Percentiles rank a stretch among this genome's conserved stretches.
Evolutionary conservation across 2,329 filamentous ascomycete genomes (phyloP).

Genomic region (Trichoderma sp.): DNA sequence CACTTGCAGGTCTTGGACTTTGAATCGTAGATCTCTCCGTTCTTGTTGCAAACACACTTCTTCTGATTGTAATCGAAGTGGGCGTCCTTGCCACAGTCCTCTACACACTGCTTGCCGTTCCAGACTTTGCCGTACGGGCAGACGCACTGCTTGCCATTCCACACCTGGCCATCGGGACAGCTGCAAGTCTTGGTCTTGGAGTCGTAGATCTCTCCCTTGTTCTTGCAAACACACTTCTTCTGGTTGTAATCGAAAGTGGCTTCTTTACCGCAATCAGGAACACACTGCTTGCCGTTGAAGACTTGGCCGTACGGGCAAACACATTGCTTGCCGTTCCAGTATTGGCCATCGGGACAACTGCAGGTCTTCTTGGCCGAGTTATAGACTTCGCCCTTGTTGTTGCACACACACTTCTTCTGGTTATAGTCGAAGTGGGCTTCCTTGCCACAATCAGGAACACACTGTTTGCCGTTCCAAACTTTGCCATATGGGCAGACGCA

Average conservation of each 20-base stretch:
- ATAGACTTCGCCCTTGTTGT: conserved; percentile 12
- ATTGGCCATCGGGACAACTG: conserved; percentile 11
- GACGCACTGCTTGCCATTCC: conserved; percentile 1
- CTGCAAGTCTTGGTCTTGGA: conserved; percentile 3
- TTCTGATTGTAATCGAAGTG: not conserved
- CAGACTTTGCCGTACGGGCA: conserved; percentile 11
- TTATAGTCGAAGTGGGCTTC: conserved; percentile 7
- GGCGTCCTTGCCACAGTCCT: conserved; percentile 20
- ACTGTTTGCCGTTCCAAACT: conserved; percentile 6
- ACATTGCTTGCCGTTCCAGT: conserved; percentile 6
- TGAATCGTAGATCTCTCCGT: conserved; percentile 5
- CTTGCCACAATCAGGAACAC: conserved; percentile 14
- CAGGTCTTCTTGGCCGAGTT: conserved; percentile 19
- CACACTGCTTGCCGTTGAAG: conserved; percentile 1
- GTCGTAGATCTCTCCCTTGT: conserved; percentile 17
- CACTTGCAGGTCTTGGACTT: conserved; percentile 14
- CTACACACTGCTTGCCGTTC: conserved; percentile 10
- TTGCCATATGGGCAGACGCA: conserved; percentile 2
- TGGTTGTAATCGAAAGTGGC: not conserved
- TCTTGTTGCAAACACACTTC: conserved; percentile 23
- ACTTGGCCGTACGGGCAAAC: not conserved
- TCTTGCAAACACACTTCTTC: conserved; percentile 21
- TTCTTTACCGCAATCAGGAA: conserved; percentile 17
- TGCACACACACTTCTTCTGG: conserved; percentile 15
- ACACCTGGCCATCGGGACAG: not conserved